These are phyloP conservation scores for Calonectria leucothoes DNA, from an alignment of 2,329 filamentous ascomycete genomes.

Conservation along the genomic window DNA sequence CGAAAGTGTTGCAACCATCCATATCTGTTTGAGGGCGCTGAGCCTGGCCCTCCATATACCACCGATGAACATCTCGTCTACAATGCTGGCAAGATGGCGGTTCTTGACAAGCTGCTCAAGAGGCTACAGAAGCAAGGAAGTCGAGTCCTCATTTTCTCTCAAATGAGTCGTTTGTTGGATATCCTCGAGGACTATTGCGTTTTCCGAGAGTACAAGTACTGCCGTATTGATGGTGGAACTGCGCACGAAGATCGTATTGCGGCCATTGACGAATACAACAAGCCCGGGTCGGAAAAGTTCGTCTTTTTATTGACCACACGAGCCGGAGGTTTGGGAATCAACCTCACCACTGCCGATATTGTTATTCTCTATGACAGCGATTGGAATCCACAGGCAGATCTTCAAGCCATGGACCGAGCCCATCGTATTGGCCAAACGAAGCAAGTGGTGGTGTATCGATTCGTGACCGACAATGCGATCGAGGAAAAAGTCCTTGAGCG, in stretches of 20 bases:
- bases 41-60: constrained; percentile 96
- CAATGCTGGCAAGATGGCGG: constrained; percentile 97
- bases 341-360: constrained; percentile 93
- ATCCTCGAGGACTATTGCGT: constrained; percentile 99
- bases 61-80: constrained; percentile 95
- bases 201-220: constrained; percentile 94
- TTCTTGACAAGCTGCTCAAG: constrained; percentile 90
- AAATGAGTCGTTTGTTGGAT: constrained; percentile 97
- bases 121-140: constrained; percentile 89
- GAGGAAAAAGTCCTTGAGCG: constrained; percentile 98
- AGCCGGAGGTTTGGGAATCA: constrained; percentile 96
- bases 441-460: constrained; percentile 95
- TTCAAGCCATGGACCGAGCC: constrained; percentile 98
- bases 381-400: constrained; percentile 98
- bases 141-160: constrained; percentile 97
- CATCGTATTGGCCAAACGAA: constrained; percentile 99
- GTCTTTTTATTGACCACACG: constrained; percentile 95
- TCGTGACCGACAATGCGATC: constrained; percentile 97
- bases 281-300: constrained; percentile 93
- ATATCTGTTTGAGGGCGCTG: constrained; percentile 96
- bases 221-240: constrained; percentile 95
- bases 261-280: constrained; percentile 99
- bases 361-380: constrained; percentile 97
- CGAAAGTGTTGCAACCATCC: constrained; percentile 99
- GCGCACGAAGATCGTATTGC: constrained; percentile 98